These are phyloP conservation scores for Elaeis guineensis DNA, from an alignment of 176 grass and related monocot genomes.

Conservation along the genomic window DNA sequence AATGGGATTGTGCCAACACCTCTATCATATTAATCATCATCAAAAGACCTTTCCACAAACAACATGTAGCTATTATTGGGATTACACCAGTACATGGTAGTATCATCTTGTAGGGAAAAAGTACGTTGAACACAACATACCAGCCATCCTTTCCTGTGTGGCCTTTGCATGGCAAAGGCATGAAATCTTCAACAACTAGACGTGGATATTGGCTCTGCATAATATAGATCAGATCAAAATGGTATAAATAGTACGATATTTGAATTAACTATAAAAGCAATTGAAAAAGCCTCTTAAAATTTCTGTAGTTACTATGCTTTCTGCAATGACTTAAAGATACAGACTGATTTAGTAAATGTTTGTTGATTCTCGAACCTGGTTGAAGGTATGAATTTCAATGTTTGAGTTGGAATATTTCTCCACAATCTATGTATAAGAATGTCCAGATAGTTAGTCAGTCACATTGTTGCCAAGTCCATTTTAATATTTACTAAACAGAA, in stretches of 20 bases:
- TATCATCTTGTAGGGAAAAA: background rate
- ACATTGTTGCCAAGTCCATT: too few relatives aligned
- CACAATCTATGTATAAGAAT: constrained; percentile 53
- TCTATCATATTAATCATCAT: too few relatives aligned
- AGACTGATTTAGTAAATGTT: background rate
- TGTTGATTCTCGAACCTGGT: constrained; percentile 37
- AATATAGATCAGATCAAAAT: constrained; percentile 10
- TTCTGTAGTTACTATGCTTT: too few relatives aligned
- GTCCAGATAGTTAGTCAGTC: too few relatives aligned
- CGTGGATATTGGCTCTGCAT: constrained; percentile 94
- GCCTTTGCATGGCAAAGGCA: constrained; percentile 69
- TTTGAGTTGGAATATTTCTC: constrained; percentile 72
- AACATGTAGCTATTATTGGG: too few relatives aligned
- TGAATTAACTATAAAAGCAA: too few relatives aligned
- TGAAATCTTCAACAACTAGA: constrained; percentile 63
- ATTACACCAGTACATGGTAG: too few relatives aligned
- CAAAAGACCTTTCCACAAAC: too few relatives aligned
- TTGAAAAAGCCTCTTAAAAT: too few relatives aligned
- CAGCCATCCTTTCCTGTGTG: constrained; percentile 64
- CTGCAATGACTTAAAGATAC: too few relatives aligned
- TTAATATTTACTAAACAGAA: too few relatives aligned
- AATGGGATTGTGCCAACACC: too few relatives aligned
- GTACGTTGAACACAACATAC: constrained; percentile 26
- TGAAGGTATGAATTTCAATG: constrained; percentile 93
- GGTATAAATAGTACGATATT: background rate